Conservation (phyloP, 2,329 filamentous ascomycete species). For the Dendryphion nanum region DNA sequence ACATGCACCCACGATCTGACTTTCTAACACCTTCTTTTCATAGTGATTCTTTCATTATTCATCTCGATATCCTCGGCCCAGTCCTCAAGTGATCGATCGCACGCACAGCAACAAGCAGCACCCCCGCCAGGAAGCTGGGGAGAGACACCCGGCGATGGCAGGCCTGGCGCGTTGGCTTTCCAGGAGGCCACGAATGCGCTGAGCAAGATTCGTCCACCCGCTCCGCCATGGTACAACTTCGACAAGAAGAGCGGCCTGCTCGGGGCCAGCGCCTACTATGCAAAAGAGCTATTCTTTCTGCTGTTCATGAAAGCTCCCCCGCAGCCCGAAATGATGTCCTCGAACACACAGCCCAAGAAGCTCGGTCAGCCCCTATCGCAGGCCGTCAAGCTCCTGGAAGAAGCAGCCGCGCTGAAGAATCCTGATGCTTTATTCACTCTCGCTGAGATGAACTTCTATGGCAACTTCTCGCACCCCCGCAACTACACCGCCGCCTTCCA, state of each 20-base stretch:
- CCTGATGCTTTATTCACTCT: slow-evolving; percentile 86
- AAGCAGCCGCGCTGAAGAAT: slow-evolving; percentile 58
- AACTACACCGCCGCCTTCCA: slow-evolving; percentile 78
- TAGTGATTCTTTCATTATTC: slow-evolving; percentile 34
- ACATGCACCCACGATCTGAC: slow-evolving; percentile 14
- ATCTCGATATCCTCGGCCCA: slow-evolving; percentile 23
- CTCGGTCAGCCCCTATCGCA: slow-evolving; percentile 54
- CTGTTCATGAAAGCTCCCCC: slow-evolving; percentile 64
- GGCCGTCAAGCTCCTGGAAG: slow-evolving; percentile 59
- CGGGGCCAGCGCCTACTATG: slow-evolving; percentile 59
- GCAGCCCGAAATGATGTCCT: slow-evolving; percentile 44
- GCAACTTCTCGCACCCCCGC: slow-evolving; percentile 84
- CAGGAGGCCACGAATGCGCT: slow-evolving; percentile 43
- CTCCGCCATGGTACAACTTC: slow-evolving; percentile 40
- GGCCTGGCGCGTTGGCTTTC: slow-evolving; percentile 25
- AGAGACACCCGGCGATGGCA: slow-evolving; percentile 8
- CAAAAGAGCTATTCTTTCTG: slow-evolving; percentile 60
- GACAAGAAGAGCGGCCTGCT: slow-evolving; percentile 58
- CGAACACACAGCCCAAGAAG: slow-evolving; percentile 39
- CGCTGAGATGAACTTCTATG: slow-evolving; percentile 94
- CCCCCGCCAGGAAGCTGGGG: slow-evolving; percentile 16
- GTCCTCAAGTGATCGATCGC: slow-evolving; percentile 18
- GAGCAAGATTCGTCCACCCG: slow-evolving; percentile 41
- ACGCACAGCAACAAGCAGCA: slow-evolving; percentile 18
- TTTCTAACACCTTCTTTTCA: too few species aligned